Conservation (phyloP, 2,329 filamentous ascomycete species). For the Stromatinia cepivora region DNA sequence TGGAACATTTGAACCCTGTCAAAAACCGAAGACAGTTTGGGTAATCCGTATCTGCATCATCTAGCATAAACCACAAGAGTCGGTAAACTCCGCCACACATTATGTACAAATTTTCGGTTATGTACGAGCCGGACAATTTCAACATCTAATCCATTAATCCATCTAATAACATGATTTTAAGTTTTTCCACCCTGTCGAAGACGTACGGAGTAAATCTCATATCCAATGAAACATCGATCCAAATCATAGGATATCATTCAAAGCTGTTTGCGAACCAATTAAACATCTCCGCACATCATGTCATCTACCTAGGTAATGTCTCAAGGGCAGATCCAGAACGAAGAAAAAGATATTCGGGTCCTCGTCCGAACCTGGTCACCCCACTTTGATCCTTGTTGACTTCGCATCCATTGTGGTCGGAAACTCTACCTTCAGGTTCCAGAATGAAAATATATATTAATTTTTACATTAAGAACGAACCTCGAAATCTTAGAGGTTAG, state of each 20-base stretch:
- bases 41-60: neutral
- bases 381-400: constrained; percentile 5
- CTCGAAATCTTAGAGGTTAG: neutral
- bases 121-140: neutral
- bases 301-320: neutral
- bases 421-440: neutral
- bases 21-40: neutral
- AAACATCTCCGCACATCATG: neutral
- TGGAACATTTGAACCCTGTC: neutral
- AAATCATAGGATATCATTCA: neutral
- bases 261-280: neutral
- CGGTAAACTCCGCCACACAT: neutral
- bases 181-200: too few relatives aligned
- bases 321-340: neutral
- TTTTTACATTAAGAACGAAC: neutral
- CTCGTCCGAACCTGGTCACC: neutral
- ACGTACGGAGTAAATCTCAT: neutral
- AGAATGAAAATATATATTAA: neutral
- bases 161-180: neutral
- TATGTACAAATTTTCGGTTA: too few relatives aligned
- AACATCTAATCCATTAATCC: neutral
- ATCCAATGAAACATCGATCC: neutral
- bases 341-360: neutral
- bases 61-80: neutral
- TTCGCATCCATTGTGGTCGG: neutral